A percentile compares a stretch with the other conserved stretches of the same genome.
Evolutionary conservation across 176 grass and related monocot genomes (phyloP).

Genomic region (Alloteropsis semialata): DNA sequence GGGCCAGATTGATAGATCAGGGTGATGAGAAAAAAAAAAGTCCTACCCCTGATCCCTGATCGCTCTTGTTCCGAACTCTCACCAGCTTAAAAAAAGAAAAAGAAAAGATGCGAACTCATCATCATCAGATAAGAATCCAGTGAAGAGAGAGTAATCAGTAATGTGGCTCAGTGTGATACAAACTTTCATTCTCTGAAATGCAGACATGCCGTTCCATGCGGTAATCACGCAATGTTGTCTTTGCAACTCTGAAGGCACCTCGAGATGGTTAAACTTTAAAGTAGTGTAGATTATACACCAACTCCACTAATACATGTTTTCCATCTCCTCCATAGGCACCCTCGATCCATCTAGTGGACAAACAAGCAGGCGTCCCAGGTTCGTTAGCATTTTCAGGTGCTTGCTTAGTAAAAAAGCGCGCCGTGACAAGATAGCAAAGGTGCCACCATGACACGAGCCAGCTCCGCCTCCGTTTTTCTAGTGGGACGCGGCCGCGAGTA

Average conservation of each 20-base stretch:
- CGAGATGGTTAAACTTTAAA: not conserved
- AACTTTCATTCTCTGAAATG: not conserved
- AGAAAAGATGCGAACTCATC: not conserved
- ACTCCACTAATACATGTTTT: not conserved
- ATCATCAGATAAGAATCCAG: too few species aligned
- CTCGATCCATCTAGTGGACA: not conserved
- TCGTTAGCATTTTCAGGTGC: not conserved
- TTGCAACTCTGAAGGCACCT: not conserved
- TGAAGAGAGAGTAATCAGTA: not conserved
- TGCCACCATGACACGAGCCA: not conserved
- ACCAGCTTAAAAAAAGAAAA: not conserved
- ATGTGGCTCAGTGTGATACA: not conserved
- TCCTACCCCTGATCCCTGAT: too few species aligned
- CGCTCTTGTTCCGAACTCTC: not conserved
- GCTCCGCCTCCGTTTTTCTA: not conserved
- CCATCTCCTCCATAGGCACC: too few species aligned
- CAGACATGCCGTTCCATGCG: not conserved
- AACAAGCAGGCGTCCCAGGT: not conserved
- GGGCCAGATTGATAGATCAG: not conserved
- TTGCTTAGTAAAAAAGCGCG: not conserved
- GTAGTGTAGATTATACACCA: not conserved
- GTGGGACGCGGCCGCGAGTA: not conserved
- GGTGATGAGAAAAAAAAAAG: too few species aligned
- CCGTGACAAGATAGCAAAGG: not conserved
- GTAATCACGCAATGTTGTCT: not conserved